These are phyloP conservation scores for Apocynum venetum DNA, from an alignment of 257 asterid genomes.

Conservation along the genomic window DNA sequence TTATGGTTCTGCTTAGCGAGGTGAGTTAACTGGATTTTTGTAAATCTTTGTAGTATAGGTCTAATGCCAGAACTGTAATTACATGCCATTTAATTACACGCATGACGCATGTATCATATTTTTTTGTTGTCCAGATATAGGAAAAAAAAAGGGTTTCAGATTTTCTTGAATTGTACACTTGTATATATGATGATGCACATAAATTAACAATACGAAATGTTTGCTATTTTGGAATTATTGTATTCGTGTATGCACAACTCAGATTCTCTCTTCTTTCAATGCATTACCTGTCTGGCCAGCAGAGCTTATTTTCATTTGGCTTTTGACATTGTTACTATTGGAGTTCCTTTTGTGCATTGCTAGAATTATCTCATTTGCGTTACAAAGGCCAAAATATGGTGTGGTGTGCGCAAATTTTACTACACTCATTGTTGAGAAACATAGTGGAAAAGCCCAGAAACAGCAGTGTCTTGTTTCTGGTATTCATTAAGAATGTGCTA, in stretches of 20 bases:
- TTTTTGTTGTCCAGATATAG: not conserved
- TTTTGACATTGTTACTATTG: not conserved
- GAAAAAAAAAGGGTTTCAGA: not conserved
- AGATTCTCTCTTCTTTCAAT: not conserved
- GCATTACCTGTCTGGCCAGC: not conserved
- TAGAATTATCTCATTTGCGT: no score
- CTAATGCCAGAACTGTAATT: constrained; percentile 7
- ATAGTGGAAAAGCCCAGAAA: no score
- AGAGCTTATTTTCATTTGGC: not conserved
- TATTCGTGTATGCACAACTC: not conserved
- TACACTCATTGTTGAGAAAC: no score
- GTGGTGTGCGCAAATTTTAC: not conserved
- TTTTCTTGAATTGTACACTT: constrained; percentile 9
- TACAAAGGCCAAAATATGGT: no score
- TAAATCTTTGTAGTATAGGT: constrained; percentile 7
- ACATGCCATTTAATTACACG: not conserved
- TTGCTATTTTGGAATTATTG: not conserved
- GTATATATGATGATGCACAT: constrained; percentile 12
- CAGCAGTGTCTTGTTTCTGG: no score
- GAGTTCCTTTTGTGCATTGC: not conserved
- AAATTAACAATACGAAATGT: not conserved
- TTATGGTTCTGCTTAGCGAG: constrained; percentile 9
- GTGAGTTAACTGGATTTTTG: constrained; percentile 7
- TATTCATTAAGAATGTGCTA: no score
- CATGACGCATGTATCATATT: not conserved